phyloP scores from a whole-genome alignment of 1,284 basidiomycete genomes.

The Austroboletus novae-zelandiae region DNA sequence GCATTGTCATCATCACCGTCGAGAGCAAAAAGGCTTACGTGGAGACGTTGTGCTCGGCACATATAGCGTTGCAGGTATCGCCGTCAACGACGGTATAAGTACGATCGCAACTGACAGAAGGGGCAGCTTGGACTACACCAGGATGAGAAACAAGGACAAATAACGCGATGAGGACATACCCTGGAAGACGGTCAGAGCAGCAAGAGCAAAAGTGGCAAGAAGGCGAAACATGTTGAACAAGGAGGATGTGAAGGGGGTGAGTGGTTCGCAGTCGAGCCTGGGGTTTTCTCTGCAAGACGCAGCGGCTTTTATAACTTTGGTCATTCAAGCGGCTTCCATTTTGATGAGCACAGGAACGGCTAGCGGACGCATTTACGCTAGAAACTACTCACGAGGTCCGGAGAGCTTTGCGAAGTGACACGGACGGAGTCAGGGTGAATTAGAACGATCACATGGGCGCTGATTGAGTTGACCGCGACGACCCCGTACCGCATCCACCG shows the following conservation, averaged over 20 bases:
- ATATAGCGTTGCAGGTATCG: conserved; percentile 37
- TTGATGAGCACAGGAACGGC: neutral
- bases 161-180: conserved; percentile 10
- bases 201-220: conserved; percentile 15
- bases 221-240: conserved; percentile 17
- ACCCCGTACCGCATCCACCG: too few relatives aligned
- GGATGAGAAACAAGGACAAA: neutral
- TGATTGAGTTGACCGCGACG: too few relatives aligned
- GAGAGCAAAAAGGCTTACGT: conserved; percentile 32
- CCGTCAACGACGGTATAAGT: conserved; percentile 37
- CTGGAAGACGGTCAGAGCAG: conserved; percentile 10
- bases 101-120: conserved; percentile 37
- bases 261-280: conserved; percentile 1
- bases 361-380: neutral
- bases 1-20: neutral
- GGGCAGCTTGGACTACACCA: conserved; percentile 11
- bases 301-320: conserved; percentile 21
- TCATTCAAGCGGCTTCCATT: neutral
- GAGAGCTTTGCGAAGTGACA: neutral
- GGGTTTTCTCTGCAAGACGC: neutral
- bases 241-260: neutral
- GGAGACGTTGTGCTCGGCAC: conserved; percentile 41
- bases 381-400: neutral
- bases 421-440: neutral
- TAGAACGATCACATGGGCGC: too few relatives aligned